phyloP scores from a whole-genome alignment of 2,329 filamentous ascomycete genomes.

The Arthroderma sp. region DNA sequence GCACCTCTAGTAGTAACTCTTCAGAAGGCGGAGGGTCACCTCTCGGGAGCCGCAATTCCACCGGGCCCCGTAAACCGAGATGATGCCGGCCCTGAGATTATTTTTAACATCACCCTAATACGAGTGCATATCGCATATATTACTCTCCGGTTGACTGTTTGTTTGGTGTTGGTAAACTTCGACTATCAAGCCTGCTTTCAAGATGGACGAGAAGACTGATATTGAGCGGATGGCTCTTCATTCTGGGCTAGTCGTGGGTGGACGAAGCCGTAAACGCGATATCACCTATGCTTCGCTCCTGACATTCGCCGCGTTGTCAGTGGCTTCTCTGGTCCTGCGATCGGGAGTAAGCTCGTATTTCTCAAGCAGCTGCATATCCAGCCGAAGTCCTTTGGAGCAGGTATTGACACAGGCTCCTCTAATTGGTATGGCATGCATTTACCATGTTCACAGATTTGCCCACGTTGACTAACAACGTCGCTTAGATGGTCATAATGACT shows the following conservation, averaged over 20 bases:
- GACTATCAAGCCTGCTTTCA: neutral
- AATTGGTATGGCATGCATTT: neutral
- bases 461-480: neutral
- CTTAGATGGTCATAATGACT: slow-evolving; percentile 77
- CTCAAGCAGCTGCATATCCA: neutral
- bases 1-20: neutral
- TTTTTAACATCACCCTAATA: too few species aligned
- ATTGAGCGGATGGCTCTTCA: neutral
- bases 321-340: neutral
- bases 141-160: neutral
- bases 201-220: neutral
- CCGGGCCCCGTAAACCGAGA: too few species aligned
- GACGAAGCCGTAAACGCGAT: neutral
- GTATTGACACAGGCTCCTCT: neutral
- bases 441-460: neutral
- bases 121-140: neutral
- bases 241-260: neutral
- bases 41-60: too few species aligned
- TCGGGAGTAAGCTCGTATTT: neutral
- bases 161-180: neutral
- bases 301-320: neutral
- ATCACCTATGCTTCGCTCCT: neutral
- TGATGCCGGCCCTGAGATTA: too few species aligned
- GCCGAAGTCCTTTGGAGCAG: neutral
- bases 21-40: neutral